These are phyloP conservation scores for Leccinum sublutescens DNA, from an alignment of 768 basidiomycete genomes.

Conservation along the genomic window DNA sequence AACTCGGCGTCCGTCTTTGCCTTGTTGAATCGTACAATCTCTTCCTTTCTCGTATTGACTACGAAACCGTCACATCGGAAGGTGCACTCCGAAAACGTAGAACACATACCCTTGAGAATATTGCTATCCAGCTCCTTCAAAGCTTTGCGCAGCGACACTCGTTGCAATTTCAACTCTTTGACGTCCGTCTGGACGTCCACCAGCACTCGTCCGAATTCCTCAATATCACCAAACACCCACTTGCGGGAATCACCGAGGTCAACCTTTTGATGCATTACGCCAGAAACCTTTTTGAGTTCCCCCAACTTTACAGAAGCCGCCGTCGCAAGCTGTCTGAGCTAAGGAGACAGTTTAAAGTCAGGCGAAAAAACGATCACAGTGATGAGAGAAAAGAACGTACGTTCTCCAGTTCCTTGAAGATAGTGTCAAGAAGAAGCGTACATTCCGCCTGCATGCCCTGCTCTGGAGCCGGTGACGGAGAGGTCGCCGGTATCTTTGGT, in stretches of 20 bases:
- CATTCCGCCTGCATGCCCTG: constrained; percentile 73
- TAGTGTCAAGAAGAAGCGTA: constrained; percentile 41
- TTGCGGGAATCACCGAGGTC: constrained; percentile 49
- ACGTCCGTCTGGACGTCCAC: constrained; percentile 49
- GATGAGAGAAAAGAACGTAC: constrained; percentile 41
- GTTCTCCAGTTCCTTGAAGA: constrained; percentile 54
- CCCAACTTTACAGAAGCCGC: constrained; percentile 36
- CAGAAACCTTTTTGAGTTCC: constrained; percentile 36
- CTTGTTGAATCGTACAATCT: constrained; percentile 74
- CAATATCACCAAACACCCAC: constrained; percentile 55
- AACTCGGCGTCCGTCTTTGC: constrained; percentile 81
- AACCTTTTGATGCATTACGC: constrained; percentile 38
- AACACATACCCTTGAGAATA: constrained; percentile 60
- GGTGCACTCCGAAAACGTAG: constrained; percentile 5
- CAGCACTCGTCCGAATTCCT: constrained; percentile 44
- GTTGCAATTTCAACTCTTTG: constrained; percentile 43
- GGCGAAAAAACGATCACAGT: neutral
- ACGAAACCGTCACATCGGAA: constrained; percentile 5
- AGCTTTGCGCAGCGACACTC: constrained; percentile 38
- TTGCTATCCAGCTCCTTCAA: constrained; percentile 61
- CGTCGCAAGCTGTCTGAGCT: constrained; percentile 48
- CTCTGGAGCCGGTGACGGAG: constrained; percentile 34
- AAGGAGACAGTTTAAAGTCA: neutral
- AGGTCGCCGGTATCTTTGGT: constrained; percentile 1
- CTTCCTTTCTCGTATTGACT: constrained; percentile 84